These are phyloP conservation scores for Naematelia encephala DNA, from an alignment of 768 basidiomycete species.

Conservation along the genomic window DNA sequence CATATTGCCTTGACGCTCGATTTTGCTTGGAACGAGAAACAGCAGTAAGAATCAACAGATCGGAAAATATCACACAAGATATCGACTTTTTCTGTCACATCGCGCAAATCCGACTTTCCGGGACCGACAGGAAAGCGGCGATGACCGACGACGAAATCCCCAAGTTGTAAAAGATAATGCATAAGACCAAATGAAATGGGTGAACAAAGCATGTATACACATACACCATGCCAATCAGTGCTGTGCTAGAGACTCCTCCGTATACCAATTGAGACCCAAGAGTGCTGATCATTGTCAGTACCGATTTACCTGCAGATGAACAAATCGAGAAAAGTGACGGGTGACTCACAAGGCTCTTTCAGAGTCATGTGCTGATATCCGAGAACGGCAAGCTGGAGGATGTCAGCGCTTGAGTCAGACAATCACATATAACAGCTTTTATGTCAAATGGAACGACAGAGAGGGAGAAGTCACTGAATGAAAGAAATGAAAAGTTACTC, in stretches of 20 bases:
- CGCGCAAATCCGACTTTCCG: no score
- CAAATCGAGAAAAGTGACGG: neutral
- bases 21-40: neutral
- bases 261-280: constrained; percentile 50
- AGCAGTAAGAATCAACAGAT: neutral
- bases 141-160: neutral
- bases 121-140: no score
- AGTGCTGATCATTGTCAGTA: constrained; percentile 25
- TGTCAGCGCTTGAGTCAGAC: constrained; percentile 9
- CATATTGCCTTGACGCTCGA: neutral
- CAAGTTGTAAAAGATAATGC: no score
- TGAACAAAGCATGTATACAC: neutral
- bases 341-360: constrained; percentile 60
- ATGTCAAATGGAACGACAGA: no score
- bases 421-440: no score
- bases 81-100: neutral
- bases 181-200: no score
- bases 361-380: constrained; percentile 79
- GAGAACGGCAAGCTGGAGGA: constrained; percentile 65
- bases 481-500: constrained; percentile 36
- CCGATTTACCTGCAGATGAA: neutral
- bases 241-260: constrained; percentile 36
- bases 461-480: no score
- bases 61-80: no score
- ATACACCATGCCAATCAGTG: constrained; percentile 8